Percentiles rank a stretch among this genome's conserved stretches.
Conservation (phyloP, 495 filamentous ascomycete genomes). For the Lentithecium fluviatile region DNA sequence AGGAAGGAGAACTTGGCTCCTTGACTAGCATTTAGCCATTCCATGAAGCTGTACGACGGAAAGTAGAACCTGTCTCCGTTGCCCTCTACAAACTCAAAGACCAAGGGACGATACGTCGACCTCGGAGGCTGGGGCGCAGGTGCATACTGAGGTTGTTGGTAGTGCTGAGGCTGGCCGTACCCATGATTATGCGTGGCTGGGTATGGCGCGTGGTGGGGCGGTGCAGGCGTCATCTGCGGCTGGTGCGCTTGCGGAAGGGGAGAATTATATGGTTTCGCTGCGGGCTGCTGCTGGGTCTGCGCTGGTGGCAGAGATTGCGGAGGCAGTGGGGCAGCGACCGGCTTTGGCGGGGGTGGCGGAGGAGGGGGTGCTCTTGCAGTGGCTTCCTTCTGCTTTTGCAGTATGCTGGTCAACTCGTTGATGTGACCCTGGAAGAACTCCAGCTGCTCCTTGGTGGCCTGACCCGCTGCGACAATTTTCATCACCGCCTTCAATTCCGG, state of each 20-base stretch:
- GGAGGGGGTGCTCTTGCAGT: constrained; percentile 19
- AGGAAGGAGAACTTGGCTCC: constrained; percentile 64
- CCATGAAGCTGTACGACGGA: constrained; percentile 80
- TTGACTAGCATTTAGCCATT: constrained; percentile 54
- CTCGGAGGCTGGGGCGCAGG: constrained; percentile 51
- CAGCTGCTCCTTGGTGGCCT: constrained; percentile 75
- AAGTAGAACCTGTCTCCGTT: constrained; percentile 86
- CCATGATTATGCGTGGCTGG: constrained; percentile 7
- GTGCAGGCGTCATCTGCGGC: not conserved
- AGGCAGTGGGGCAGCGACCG: constrained; percentile 9
- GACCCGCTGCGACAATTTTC: constrained; percentile 87
- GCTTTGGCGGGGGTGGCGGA: constrained; percentile 13
- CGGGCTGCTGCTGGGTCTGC: not conserved
- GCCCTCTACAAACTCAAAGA: constrained; percentile 77
- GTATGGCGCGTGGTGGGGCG: constrained; percentile 26
- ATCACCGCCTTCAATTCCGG: constrained; percentile 91
- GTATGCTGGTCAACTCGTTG: constrained; percentile 73
- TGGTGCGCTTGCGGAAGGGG: not conserved
- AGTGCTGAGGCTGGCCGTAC: constrained; percentile 20
- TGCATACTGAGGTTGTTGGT: not conserved
- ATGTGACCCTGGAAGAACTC: constrained; percentile 90
- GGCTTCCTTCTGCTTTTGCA: constrained; percentile 45
- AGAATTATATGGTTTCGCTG: constrained; percentile 22
- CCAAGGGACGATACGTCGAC: constrained; percentile 59
- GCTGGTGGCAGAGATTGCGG: constrained; percentile 2